Base-by-base conservation (phyloP, 371 early-diverging fungal genomes). In the Capillidium heterosporum region DNA sequence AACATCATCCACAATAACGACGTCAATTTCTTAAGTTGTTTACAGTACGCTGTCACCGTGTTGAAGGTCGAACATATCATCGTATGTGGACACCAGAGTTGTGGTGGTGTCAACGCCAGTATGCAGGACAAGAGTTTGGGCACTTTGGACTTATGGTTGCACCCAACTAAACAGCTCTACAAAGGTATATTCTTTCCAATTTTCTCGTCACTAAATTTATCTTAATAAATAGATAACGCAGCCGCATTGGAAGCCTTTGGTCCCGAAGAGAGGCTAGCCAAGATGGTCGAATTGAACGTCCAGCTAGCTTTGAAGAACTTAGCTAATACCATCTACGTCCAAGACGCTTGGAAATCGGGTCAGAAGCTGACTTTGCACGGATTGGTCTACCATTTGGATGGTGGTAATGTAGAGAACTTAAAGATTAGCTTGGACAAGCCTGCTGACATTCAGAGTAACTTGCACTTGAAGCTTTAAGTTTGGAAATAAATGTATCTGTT, bases 21-120 rank as follows among this genome's bases (percentile, higher is more conserved):
- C 63, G 54, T 87, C 53, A 89, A 78, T 65, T 73, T 72, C 46
- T 73, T 87, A n/a, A 82, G 87, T 1, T 93, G 89, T 50, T 67
- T 96, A 28, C 87, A 94, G 66, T 96, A 87, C 63, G 89, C 95
- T 29, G 88, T 96, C 43, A 85, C 89, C 28, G 76, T 81, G 29
- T 77, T 96, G 46, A 84, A 85, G 66, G 93, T 96, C 43, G 75
- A 91, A 64, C 87, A 95, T 59, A 75, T 96, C 54, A 75, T 95
- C 55, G 89, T 96, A 10, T 90, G 89, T 59, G 97, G 85, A 65
- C 95, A 94, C 66, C 86, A 87, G 59, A 69, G 77, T 32, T 92
- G 93, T 67, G 92, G 89, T 48, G 95, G 93, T 59, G 82, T 91
- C 26, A 71, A 72, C 53, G 85, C 88, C 17, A 76, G 82, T n/a